Evolutionary conservation across 2,329 filamentous ascomycete genomes (phyloP), one percentile per base, ranked within the genome.

Genomic region (Clonostachys rosea): DNA sequence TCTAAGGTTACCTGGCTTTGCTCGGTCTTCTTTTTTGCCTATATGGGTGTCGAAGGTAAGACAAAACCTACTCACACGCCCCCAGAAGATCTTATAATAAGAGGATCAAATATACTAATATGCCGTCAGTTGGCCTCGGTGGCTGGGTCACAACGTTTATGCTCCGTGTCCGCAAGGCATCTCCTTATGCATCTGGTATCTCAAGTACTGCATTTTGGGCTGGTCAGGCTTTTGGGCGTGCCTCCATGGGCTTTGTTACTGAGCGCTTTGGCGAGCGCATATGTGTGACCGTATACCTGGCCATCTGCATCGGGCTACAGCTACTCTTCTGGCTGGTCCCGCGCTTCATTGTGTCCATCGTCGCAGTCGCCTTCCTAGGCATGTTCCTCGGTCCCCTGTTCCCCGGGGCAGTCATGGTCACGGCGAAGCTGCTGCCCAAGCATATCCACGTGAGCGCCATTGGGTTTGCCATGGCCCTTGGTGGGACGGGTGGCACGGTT

Each of bases 71-170:
- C 18, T 11, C 10, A 13, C 9, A 3, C 13, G 5, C n/a, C n/a
- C n/a, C n/a, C 18, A 4, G 35, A 3, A 8, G 12, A 37, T 20
- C 13, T 18, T 12, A 40, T 30, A 42, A 34, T 10, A 17, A 34
- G 13, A 42, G 13, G 5, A 13, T 30, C 24, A 30, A 10, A 30
- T 30, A 30, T 30, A 30, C 24, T 30, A 30, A 30, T 30, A 6
- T 30, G 24, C 33, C 12, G 37, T 11, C 14, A 70, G 68, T 87
- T 44, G 83, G 82, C 0, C 73, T 90, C 2, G 86, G 86, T 18
- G 88, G 88, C 5, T 92, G 88, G 88, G 83, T 91, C 34, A 84
- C 89, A 34, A 84, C 83, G 0, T 91, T 91, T 61, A 91, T 91
- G 86, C 79, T 89, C 6, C 76, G 79, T 12, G 82, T 89, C 10